Base-by-base conservation (phyloP, 2,329 filamentous ascomycete genomes). In the Trichocomaceae sp. region DNA sequence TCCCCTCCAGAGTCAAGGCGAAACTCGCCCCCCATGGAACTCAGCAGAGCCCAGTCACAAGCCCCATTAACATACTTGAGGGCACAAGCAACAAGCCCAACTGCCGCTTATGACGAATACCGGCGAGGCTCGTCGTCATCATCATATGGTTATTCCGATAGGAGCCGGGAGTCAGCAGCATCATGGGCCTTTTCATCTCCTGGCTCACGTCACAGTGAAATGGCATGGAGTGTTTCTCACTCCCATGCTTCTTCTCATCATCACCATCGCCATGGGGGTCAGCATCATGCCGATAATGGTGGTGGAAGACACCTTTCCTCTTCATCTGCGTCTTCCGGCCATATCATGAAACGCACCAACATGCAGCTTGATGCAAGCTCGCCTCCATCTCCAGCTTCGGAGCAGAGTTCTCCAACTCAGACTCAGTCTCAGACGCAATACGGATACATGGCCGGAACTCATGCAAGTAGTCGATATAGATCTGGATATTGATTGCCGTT, bases 1-100 rank as follows among this genome's bases (percentile, higher is more conserved):
- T 73, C 72, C 20, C 71, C 72, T 19, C 71, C 72, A 22, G 71
- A 66, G 58, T 74, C 72, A 22, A 68, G 69, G 46, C 66, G 64
- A 62, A 61, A 64, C 54, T 73, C 71, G n/a, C 70, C 70, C 9
- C 66, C 66, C 45, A 59, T 69, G n/a, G 68, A 69, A 17, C 60
- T 65, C 51, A 49, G 64, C 22, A 60, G 65, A 31, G 64, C 63
- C 31, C 70, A 71, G 12, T 66, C 19, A 46, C 46, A 44, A 26
- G 23, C 44, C 35, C 22, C 52, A 20, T 35, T 26, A n/a, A 23
- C 50, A 8, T 57, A 50, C 31, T 54, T 45, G 55, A 31, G 23
- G 10, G 50, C 20, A 31, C 45, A 47, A 12, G 33, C 55, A 49
- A 50, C 22, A 9, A 35, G 23, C 15, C 17, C 48, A n/a, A 39